Conservation (phyloP, 2,329 filamentous ascomycete genomes). For the Pyricularia pennisetigena region DNA sequence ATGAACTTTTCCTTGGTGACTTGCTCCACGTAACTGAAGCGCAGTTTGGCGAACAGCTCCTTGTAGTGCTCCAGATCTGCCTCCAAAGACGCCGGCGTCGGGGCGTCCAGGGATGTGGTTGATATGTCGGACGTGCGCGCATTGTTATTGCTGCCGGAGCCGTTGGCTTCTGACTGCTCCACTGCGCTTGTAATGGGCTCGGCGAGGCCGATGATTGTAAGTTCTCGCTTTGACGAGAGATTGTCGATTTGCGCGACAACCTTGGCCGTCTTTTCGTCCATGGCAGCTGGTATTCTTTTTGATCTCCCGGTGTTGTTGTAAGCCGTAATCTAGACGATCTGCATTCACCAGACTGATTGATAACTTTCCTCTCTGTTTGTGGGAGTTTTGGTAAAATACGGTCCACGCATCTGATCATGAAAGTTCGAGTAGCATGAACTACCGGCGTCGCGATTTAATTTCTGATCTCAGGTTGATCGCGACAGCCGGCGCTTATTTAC, state of each 20-base stretch:
- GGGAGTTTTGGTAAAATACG: not conserved
- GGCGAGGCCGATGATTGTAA: conserved; percentile 68
- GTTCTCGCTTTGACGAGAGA: conserved; percentile 31
- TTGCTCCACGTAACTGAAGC: conserved; percentile 96
- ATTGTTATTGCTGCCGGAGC: conserved; percentile 18
- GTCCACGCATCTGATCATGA: not conserved
- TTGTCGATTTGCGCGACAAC: conserved; percentile 2
- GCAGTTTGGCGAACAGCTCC: conserved; percentile 90
- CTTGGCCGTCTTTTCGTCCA: not conserved
- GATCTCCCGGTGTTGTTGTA: not conserved
- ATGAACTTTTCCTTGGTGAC: conserved; percentile 98
- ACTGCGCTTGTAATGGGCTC: conserved; percentile 57
- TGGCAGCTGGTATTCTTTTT: not conserved
- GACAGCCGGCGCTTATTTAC: not conserved
- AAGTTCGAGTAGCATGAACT: not conserved
- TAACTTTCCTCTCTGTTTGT: not conserved
- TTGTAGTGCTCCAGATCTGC: conserved; percentile 86
- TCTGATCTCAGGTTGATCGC: not conserved
- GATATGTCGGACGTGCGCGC: conserved; percentile 65
- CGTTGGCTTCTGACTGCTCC: conserved; percentile 24
- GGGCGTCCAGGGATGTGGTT: conserved; percentile 50
- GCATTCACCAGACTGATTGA: not conserved
- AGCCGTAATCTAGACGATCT: not conserved
- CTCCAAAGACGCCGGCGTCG: conserved; percentile 66
- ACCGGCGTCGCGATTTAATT: not conserved